A percentile compares a stretch with the other conserved stretches of the same genome.
Conservation (phyloP, 306 rosid genomes). For the Luffa acutangula region DNA sequence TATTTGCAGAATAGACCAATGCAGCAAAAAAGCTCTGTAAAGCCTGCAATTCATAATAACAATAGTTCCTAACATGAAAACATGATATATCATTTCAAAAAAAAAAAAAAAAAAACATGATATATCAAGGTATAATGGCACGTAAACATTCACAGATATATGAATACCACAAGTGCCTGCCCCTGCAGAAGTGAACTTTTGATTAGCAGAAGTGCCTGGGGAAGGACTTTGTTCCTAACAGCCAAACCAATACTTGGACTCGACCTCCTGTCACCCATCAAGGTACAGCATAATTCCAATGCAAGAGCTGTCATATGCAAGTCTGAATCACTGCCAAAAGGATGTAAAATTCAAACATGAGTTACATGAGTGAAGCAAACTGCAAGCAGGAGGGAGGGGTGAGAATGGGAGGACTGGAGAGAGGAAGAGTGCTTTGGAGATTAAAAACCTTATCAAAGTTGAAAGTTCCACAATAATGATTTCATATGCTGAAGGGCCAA, state of each 20-base stretch:
- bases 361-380: constrained; percentile 11
- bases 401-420: not conserved
- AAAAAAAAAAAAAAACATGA: too few relatives aligned
- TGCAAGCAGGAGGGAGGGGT: not conserved
- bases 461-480: constrained; percentile 91
- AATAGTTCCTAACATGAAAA: constrained; percentile 15
- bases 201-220: constrained; percentile 79
- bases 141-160: constrained; percentile 7
- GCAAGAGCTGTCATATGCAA: constrained; percentile 99
- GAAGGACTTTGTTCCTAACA: constrained; percentile 95
- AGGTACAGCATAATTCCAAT: constrained; percentile 90
- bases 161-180: constrained; percentile 77
- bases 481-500: constrained; percentile 88
- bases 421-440: constrained; percentile 4
- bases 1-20: constrained; percentile 83
- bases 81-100: constrained; percentile 10
- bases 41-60: constrained; percentile 46
- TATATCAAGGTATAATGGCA: constrained; percentile 9
- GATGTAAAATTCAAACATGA: constrained; percentile 8
- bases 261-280: constrained; percentile 94
- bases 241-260: constrained; percentile 81
- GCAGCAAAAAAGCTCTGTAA: constrained; percentile 86
- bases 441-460: constrained; percentile 67
- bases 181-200: constrained; percentile 97
- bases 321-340: constrained; percentile 81